Evolutionary conservation across 164 flowering plant species (phyloP).

Genomic region (Sextonia rubra): DNA sequence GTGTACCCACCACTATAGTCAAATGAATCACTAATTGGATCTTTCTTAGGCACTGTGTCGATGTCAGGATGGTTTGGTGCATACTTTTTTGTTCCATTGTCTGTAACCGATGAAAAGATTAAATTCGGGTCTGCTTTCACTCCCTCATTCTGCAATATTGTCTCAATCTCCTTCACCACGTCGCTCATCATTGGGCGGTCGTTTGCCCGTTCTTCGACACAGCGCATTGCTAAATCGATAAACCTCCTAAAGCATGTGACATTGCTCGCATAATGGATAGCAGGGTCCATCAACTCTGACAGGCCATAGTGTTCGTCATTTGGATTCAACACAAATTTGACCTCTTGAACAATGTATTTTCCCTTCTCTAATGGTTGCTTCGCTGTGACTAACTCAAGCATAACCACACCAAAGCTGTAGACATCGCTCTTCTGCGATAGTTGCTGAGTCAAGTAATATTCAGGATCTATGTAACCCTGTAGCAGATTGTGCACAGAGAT

Average conservation of each 20-base stretch:
- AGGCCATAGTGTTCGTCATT: conserved; percentile 32
- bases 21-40: conserved; percentile 19
- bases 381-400: conserved; percentile 52
- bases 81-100: conserved; percentile 24
- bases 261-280: conserved; percentile 19
- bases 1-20: conserved; percentile 30
- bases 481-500: background rate
- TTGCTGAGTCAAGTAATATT: conserved; percentile 64
- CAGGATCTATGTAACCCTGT: conserved; percentile 80
- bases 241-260: conserved; percentile 37
- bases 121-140: conserved; percentile 36
- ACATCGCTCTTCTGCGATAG: conserved; percentile 67
- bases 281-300: conserved; percentile 40
- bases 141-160: conserved; percentile 39
- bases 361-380: conserved; percentile 48
- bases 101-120: conserved; percentile 35
- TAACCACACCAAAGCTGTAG: conserved; percentile 60
- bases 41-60: background rate
- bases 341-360: conserved; percentile 44
- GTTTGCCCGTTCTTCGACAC: conserved; percentile 40
- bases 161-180: conserved; percentile 62
- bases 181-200: conserved; percentile 58
- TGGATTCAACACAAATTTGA: conserved; percentile 31
- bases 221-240: conserved; percentile 48
- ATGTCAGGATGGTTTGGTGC: conserved; percentile 32